Percentiles rank a stretch among this genome's conserved stretches.
Evolutionary conservation across 345 rosid genomes (phyloP).

Genomic region (Ailanthus altissimus): DNA sequence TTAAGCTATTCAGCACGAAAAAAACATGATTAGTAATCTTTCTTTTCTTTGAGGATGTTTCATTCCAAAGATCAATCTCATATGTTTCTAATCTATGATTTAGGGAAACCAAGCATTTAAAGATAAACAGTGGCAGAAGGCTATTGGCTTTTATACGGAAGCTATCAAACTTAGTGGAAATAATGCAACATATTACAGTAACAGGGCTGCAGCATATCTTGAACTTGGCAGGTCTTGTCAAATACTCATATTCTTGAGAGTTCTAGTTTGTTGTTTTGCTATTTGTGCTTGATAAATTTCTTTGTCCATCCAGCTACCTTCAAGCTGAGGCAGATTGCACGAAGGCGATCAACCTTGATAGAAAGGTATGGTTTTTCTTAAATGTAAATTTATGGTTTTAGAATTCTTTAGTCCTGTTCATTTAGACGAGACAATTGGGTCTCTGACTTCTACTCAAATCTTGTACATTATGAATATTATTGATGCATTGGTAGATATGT

Average conservation of each 20-base stretch:
- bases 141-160: conserved; percentile 74
- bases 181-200: conserved; percentile 89
- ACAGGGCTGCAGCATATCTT: conserved; percentile 98
- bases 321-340: conserved; percentile 94
- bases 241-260: conserved; percentile 10
- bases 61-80: conserved; percentile 2
- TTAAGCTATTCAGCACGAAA: not conserved
- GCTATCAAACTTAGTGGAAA: conserved; percentile 78
- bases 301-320: conserved; percentile 54
- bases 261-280: not conserved
- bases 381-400: not conserved
- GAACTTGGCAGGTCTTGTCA: conserved; percentile 65
- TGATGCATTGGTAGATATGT: too few species aligned
- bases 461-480: not conserved
- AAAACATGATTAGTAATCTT: not conserved
- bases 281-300: conserved; percentile 16
- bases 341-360: conserved; percentile 77
- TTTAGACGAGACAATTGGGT: not conserved
- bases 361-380: conserved; percentile 62
- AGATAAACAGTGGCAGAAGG: conserved; percentile 85
- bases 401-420: not conserved
- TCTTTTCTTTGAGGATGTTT: not conserved
- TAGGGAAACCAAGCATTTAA: conserved; percentile 97
- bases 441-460: not conserved
- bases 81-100: conserved; percentile 9